Base-by-base conservation (phyloP, 441 rosid genomes). In the Gossypium aridum region DNA sequence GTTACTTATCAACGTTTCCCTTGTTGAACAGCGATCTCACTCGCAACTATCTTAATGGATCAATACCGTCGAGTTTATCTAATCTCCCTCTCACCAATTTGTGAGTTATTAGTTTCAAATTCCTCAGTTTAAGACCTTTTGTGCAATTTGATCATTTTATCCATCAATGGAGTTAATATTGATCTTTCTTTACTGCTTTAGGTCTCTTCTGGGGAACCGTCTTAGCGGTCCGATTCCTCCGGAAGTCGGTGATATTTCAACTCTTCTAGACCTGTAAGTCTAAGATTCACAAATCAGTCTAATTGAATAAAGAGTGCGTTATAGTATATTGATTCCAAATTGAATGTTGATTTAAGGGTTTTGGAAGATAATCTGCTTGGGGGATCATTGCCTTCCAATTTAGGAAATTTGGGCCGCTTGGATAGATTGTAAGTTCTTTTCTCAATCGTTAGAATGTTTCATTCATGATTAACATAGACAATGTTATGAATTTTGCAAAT, bases 21-120 rank as follows among this genome's bases (percentile, higher is more conserved):
- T 43, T 19, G 12, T 57, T 56, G 67, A 71, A 74, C 88, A 96
- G 97, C 45, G 91, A 96, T 85, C 82, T 96, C 43, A 62, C 81
- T 9, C 92, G 89, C 70, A 96, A 93, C 85, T 91, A 80, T 72
- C 69, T 96, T 54, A 89, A 16, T 78, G 99, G 97, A 79, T 43
- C 96, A 34, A 84, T 96, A 2, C 98, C 97, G 16, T 17, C 77
- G 9, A 88, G 79, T 31, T 78, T 96, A 45, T 79, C 85, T 67
- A 78, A n/a, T 67, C 85, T 90, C 23, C 86, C 89, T 14, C 92
- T 96, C 34, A 19, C 49, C 3, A 80, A 0, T 60, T 3, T 91
- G 97, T 94, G 84, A 87, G 88, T 55, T 26, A 28, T 63, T 70
- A 59, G 55, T 23, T 73, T 8, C 51, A 37, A 31, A 7, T 8